Base-by-base conservation (phyloP, 2,329 filamentous ascomycete genomes). In the Mycocentrospora acerina region DNA sequence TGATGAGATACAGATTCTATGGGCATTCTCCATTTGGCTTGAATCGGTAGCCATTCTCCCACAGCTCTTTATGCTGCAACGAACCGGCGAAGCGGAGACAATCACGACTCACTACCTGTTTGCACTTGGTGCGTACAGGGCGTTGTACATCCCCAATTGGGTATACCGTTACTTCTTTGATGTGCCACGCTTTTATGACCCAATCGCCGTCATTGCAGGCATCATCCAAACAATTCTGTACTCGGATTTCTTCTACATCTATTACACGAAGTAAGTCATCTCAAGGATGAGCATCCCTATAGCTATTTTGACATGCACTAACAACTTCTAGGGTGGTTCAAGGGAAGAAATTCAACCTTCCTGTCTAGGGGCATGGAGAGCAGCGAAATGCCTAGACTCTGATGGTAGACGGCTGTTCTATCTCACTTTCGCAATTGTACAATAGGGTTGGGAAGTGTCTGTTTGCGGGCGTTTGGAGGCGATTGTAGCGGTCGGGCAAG, bases 201-300 rank as follows among this genome's bases (percentile, higher is more conserved):
- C 84, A 50, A 94, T 96, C 54, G 86, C 90, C 14, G 85, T 96
- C 35, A 64, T 93, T 47, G 93, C 94, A 3, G 93, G 93, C 10
- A 79, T 97, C 39, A 74, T 97, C 50, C 93, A 98, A 77, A 98
- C 93, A 1, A 73, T 98, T 32, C 77, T 98, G 42, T 98, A 98
- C 75, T 95, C 89, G 49, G 93, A 98, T 74, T 98, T 98, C 76
- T 98, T 98, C 80, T 98, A 90, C 79, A 91, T 98, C 62, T 98
- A 98, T 76, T 98, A 96, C 74, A 95, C 86, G 44, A 97, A 96
- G 83, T 85, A 66, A 68, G 79, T 71, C 8, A 17, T 4, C 19
- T 6, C 19, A 9, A 22, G 9, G 9, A 22, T 9, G 19, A 22
- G 19, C 17, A 18, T 24, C 9, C 15, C 12, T 14, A 32, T 31